phyloP scores from a whole-genome alignment of 139 green algal genomes.

The Penium margaritaceum region DNA sequence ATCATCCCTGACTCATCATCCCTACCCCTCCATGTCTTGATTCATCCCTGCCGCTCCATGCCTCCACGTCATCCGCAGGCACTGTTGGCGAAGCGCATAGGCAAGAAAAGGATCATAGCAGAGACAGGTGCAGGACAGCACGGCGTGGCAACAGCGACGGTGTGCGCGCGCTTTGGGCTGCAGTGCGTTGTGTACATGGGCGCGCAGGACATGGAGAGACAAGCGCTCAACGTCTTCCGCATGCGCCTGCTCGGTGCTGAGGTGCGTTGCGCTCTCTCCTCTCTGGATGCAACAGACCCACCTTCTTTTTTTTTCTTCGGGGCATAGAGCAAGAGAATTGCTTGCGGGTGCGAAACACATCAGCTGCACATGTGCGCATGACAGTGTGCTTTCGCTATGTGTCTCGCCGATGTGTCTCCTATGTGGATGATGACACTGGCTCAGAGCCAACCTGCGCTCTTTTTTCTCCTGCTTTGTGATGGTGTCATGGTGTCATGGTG shows the following conservation, averaged over 20 bases:
- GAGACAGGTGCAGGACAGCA: constrained; percentile 96
- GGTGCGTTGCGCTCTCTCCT: constrained; percentile 46
- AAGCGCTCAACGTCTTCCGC: constrained; percentile 94
- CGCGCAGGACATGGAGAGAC: constrained; percentile 84
- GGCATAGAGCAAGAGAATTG: no score
- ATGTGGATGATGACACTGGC: neutral
- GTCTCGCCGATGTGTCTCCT: neutral
- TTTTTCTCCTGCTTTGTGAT: no score
- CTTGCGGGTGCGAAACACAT: neutral
- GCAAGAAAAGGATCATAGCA: constrained; percentile 91
- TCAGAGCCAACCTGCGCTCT: neutral
- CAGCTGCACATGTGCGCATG: neutral
- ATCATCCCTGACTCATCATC: no score
- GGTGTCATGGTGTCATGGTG: no score
- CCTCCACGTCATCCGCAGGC: no score
- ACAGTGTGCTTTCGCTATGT: neutral
- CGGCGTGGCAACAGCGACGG: constrained; percentile 89
- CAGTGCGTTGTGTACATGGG: constrained; percentile 98
- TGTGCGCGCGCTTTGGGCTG: constrained; percentile 83
- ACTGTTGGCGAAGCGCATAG: constrained; percentile 13
- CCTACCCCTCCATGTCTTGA: no score
- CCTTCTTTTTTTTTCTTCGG: no score
- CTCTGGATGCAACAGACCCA: no score
- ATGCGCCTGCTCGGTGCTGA: constrained; percentile 93
- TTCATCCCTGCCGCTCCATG: no score